phyloP scores from a whole-genome alignment of 495 filamentous ascomycete genomes.

The Penicillium egyptiacum region DNA sequence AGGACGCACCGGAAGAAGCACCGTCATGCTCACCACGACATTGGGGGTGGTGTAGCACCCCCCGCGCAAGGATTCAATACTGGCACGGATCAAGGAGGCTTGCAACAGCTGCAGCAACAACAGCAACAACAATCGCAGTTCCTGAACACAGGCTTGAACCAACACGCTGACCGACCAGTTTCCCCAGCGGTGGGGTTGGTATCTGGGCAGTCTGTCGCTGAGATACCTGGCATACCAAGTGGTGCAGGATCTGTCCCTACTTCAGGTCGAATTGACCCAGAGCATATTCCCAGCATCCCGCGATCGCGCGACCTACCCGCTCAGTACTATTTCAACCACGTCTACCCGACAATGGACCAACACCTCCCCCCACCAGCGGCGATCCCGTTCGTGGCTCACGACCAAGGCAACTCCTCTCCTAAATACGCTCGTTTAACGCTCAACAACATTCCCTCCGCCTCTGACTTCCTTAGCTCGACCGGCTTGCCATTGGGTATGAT shows the following conservation, averaged over 20 bases:
- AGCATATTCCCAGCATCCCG: conserved; percentile 92
- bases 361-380: conserved; percentile 85
- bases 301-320: conserved; percentile 76
- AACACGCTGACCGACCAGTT: conserved; percentile 43
- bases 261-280: conserved; percentile 80
- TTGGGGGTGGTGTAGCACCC: conserved; percentile 58
- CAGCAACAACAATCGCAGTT: conserved; percentile 59
- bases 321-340: conserved; percentile 78
- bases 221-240: conserved; percentile 45
- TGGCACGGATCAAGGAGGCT: conserved; percentile 53
- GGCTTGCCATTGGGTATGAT: conserved; percentile 83
- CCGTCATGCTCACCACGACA: conserved; percentile 84
- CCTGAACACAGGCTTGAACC: conserved; percentile 65
- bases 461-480: conserved; percentile 76
- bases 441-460: conserved; percentile 83
- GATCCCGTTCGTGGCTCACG: conserved; percentile 86
- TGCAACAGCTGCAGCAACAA: conserved; percentile 43
- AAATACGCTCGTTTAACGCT: conserved; percentile 89
- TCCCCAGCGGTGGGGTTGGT: conserved; percentile 58
- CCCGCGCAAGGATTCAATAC: conserved; percentile 64
- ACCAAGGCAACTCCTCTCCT: conserved; percentile 96
- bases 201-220: conserved; percentile 46
- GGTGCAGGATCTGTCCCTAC: conserved; percentile 52
- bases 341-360: conserved; percentile 92
- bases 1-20: conserved; percentile 85